These are phyloP conservation scores for Ophiostoma piceae DNA, from an alignment of 2,329 filamentous ascomycete species.

Conservation along the genomic window DNA sequence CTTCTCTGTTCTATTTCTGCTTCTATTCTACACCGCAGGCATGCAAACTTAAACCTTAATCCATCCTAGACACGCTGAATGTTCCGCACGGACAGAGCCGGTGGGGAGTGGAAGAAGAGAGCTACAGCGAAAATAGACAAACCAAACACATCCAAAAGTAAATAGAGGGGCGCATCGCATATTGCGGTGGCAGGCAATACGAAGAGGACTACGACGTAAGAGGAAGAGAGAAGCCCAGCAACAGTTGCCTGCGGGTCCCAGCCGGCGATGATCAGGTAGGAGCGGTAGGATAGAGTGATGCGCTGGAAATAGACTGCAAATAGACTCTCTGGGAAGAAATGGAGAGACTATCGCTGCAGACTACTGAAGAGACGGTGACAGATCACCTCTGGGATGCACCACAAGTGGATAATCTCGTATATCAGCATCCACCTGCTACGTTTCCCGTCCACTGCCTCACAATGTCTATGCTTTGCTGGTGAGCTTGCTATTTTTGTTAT, in stretches of 20 bases:
- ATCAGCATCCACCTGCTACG: neutral
- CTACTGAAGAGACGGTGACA: slow-evolving; percentile 10
- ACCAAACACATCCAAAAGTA: neutral
- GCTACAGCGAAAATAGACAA: neutral
- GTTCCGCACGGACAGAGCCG: neutral
- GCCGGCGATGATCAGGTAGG: neutral
- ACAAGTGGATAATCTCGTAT: slow-evolving; percentile 14
- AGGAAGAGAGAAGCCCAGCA: slow-evolving; percentile 5
- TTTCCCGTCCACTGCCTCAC: neutral
- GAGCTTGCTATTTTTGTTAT: neutral
- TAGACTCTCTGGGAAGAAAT: neutral
- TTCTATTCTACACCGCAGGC: neutral
- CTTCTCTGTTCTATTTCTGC: neutral
- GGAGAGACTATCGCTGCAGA: neutral
- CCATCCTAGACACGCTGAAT: neutral
- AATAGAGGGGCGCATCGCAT: slow-evolving; percentile 3
- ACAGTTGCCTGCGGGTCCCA: neutral
- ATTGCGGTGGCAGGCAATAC: slow-evolving; percentile 11
- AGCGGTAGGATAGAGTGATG: neutral
- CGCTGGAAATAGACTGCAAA: neutral
- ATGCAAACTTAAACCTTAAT: slow-evolving; percentile 1
- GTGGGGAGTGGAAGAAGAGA: neutral
- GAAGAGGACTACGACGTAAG: slow-evolving; percentile 4
- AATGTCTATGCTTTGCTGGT: neutral
- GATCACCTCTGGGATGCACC: slow-evolving; percentile 2